Conservation (phyloP, 2,329 filamentous ascomycete genomes). For the Colletotrichum magnum region DNA sequence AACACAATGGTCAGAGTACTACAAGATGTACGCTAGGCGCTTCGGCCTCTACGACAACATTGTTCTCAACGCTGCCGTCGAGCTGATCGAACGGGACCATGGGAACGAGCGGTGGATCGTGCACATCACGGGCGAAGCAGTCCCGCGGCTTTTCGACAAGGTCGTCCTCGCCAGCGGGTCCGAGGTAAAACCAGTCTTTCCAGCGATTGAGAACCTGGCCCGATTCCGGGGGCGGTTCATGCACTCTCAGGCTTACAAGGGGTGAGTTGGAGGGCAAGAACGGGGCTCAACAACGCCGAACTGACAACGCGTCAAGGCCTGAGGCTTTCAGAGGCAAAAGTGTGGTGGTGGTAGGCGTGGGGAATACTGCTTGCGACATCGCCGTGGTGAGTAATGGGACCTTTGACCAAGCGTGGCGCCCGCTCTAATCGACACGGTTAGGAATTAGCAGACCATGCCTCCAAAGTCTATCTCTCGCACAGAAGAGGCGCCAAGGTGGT, state of each 20-base stretch:
- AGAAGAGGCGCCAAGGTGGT: constrained; percentile 44
- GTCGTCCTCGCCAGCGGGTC: constrained; percentile 44
- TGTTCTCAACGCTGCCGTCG: constrained; percentile 38
- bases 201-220: constrained; percentile 42
- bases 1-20: constrained; percentile 40
- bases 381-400: constrained; percentile 39
- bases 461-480: constrained; percentile 45
- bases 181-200: constrained; percentile 39
- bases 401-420: background rate
- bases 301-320: constrained; percentile 21
- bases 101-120: constrained; percentile 42
- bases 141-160: constrained; percentile 44
- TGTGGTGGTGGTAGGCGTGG: constrained; percentile 46
- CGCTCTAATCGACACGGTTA: background rate
- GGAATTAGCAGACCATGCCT: constrained; percentile 42
- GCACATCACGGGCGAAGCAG: constrained; percentile 28
- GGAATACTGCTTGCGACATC: constrained; percentile 46
- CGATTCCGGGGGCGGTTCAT: constrained; percentile 43
- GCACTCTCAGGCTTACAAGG: constrained; percentile 46
- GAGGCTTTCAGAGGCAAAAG: constrained; percentile 43
- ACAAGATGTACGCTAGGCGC: constrained; percentile 43
- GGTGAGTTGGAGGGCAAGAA: constrained; percentile 24
- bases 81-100: constrained; percentile 37
- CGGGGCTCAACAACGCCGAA: background rate
- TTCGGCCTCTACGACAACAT: constrained; percentile 42